phyloP scores from a whole-genome alignment of 2,329 filamentous ascomycete species.

The Epichloe uncinata region DNA sequence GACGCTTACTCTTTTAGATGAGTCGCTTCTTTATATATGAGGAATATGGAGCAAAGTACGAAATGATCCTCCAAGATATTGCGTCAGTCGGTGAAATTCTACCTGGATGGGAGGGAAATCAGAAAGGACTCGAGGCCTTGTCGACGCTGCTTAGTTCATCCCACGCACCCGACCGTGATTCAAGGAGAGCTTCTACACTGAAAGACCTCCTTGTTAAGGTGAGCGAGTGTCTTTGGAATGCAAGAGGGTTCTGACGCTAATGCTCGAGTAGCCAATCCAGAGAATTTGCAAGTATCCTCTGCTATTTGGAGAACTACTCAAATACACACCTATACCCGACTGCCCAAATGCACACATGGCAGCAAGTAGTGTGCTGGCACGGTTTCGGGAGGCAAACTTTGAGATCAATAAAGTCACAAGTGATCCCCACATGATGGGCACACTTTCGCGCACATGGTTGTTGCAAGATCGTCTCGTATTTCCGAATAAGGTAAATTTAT shows the following conservation, averaged over 20 bases:
- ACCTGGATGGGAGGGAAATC: conserved; percentile 65
- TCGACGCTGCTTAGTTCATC: conserved; percentile 61
- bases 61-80: conserved; percentile 69
- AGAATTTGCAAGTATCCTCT: conserved; percentile 84
- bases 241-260: neutral
- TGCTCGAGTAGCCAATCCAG: conserved; percentile 61
- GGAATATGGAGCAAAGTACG: conserved; percentile 83
- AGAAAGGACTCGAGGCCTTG: conserved; percentile 73
- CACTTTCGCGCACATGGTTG: conserved; percentile 70
- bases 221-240: conserved; percentile 2
- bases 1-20: conserved; percentile 33
- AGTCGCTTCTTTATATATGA: conserved; percentile 76
- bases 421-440: conserved; percentile 53
- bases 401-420: conserved; percentile 79
- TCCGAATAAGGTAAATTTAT: conserved; percentile 47
- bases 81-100: conserved; percentile 53
- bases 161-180: conserved; percentile 47
- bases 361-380: conserved; percentile 58
- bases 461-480: conserved; percentile 73
- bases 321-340: conserved; percentile 70
- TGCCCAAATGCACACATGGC: conserved; percentile 73
- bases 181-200: conserved; percentile 67
- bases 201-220: conserved; percentile 87
- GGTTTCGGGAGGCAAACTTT: conserved; percentile 59
- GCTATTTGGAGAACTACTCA: conserved; percentile 71